phyloP scores from a whole-genome alignment of 2,329 filamentous ascomycete species.

The Penicillium sp. region DNA sequence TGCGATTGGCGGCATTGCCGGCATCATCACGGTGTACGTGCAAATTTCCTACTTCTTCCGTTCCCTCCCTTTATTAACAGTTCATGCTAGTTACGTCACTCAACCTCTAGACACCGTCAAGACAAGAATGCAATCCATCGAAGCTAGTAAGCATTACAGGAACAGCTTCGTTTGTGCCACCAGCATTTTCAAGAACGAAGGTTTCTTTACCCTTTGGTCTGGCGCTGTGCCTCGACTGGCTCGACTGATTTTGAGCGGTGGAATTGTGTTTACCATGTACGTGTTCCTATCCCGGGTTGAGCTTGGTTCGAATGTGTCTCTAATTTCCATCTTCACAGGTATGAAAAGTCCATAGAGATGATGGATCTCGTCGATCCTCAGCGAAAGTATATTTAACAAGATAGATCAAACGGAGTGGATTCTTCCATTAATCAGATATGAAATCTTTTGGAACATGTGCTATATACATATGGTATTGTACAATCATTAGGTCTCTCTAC shows the following conservation, averaged over 20 bases:
- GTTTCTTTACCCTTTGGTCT: conserved; percentile 88
- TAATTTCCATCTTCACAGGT: conserved; percentile 45
- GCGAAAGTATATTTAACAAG: conserved; percentile 70
- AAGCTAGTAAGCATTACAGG: conserved; percentile 76
- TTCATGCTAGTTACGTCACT: conserved; percentile 48
- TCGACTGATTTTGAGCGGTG: conserved; percentile 83
- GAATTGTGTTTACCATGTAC: conserved; percentile 94
- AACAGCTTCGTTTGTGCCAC: conserved; percentile 83
- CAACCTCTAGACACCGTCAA: conserved; percentile 89
- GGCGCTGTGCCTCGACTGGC: conserved; percentile 84
- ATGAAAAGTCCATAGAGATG: conserved; percentile 93
- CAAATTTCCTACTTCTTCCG: background rate
- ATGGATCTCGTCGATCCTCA: conserved; percentile 80
- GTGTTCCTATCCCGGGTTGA: conserved; percentile 25
- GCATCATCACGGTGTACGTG: conserved; percentile 78
- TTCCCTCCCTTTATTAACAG: background rate
- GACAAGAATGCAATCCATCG: conserved; percentile 96
- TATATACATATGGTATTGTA: conserved; percentile 22
- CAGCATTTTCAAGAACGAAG: conserved; percentile 85
- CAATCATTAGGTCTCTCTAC: background rate
- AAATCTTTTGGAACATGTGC: background rate
- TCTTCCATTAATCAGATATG: background rate
- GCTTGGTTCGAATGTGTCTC: background rate
- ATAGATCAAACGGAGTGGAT: background rate
- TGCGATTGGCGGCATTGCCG: conserved; percentile 83